A percentile compares a stretch with the other conserved stretches of the same genome.
These are phyloP conservation scores for Biscutella laevigata DNA, from an alignment of 441 rosid genomes.

Conservation along the genomic window DNA sequence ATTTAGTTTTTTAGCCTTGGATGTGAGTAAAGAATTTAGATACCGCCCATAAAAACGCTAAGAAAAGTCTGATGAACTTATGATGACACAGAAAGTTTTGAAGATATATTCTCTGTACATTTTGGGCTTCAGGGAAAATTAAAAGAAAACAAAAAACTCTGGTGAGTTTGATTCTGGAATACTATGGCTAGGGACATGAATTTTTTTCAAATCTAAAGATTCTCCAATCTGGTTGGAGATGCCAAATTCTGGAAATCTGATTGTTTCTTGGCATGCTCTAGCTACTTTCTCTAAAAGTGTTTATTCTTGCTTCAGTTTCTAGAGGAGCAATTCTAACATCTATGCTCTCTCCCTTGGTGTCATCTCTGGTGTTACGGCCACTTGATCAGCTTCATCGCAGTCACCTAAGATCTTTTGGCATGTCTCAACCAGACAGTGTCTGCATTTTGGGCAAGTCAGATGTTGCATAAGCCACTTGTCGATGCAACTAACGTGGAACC, in stretches of 20 bases:
- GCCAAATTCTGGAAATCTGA: neutral
- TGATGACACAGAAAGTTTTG: constrained; percentile 1
- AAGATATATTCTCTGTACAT: constrained; percentile 11
- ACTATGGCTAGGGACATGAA: constrained; percentile 8
- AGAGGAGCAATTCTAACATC: constrained; percentile 18
- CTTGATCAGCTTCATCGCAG: constrained; percentile 21
- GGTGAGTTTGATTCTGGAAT: neutral
- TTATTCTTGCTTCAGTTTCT: constrained; percentile 25
- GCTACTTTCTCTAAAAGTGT: constrained; percentile 22
- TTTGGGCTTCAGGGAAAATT: neutral
- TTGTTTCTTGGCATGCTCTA: constrained; percentile 3
- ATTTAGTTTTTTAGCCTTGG: neutral
- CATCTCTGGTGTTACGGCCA: constrained; percentile 4
- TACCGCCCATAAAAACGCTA: neutral
- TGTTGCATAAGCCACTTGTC: constrained; percentile 28
- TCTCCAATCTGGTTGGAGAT: neutral
- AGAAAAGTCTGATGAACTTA: constrained; percentile 5
- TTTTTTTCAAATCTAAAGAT: neutral
- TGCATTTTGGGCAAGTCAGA: constrained; percentile 28
- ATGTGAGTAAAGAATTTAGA: neutral
- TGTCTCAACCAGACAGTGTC: constrained; percentile 28
- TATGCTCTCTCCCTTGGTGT: constrained; percentile 1
- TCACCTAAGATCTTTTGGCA: constrained; percentile 27
- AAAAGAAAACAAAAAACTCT: neutral
- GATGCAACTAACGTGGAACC: constrained; percentile 27